Conservation (phyloP, 2,329 filamentous ascomycete species). For the Lachnellula subtilissima region DNA sequence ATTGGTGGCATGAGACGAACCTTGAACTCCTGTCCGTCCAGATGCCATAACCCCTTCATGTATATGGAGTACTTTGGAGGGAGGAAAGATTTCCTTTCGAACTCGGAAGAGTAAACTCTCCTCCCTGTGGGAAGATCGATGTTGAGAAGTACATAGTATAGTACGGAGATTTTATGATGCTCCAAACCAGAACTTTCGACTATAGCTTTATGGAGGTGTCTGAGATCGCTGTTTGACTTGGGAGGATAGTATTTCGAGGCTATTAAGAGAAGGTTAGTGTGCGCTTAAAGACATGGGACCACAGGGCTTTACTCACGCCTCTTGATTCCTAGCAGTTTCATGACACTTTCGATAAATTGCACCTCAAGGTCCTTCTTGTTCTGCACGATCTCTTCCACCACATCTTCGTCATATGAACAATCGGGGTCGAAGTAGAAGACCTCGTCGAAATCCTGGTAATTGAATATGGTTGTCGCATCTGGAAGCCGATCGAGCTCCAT, state of each 20-base stretch:
- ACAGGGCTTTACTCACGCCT: constrained; percentile 49
- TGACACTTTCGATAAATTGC: constrained; percentile 75
- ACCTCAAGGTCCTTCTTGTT: constrained; percentile 65
- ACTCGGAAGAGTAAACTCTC: constrained; percentile 47
- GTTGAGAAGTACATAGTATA: constrained; percentile 81
- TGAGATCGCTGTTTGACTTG: constrained; percentile 60
- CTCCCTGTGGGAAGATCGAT: constrained; percentile 42
- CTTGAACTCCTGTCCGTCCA: constrained; percentile 67
- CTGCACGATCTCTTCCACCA: constrained; percentile 58
- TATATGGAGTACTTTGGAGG: constrained; percentile 74
- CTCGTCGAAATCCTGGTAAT: constrained; percentile 62
- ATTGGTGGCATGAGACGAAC: constrained; percentile 38
- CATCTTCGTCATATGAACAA: constrained; percentile 57
- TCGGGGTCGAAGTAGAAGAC: constrained; percentile 60
- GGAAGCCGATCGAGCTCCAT: neutral
- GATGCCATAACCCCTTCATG: constrained; percentile 75
- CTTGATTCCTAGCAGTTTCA: constrained; percentile 63
- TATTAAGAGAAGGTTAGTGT: constrained; percentile 21
- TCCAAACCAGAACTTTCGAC: constrained; percentile 58
- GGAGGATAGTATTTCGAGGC: constrained; percentile 69
- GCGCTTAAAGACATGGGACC: constrained; percentile 4
- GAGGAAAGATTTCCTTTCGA: constrained; percentile 59
- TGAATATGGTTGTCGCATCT: constrained; percentile 43
- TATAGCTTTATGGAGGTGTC: constrained; percentile 66
- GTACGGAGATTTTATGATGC: constrained; percentile 75